These are phyloP conservation scores for Suillus spraguei DNA, from an alignment of 768 basidiomycete species.

Conservation along the genomic window DNA sequence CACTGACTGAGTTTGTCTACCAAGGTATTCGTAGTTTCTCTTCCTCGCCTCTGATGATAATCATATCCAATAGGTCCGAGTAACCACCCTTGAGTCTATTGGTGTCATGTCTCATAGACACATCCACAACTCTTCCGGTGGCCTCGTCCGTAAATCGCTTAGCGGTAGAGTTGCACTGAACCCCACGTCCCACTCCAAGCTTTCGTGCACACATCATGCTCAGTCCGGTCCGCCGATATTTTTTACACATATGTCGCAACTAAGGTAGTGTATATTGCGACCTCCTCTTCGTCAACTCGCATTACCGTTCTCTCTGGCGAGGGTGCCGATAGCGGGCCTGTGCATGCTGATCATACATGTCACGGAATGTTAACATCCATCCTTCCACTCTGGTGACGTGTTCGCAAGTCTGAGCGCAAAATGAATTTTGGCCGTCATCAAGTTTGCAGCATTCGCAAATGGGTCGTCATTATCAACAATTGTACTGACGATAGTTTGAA, in stretches of 20 bases:
- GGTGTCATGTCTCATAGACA: not conserved
- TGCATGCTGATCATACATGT: conserved; percentile 59
- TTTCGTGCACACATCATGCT: conserved; percentile 28
- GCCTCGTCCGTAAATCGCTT: conserved; percentile 36
- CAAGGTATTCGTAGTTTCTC: not conserved
- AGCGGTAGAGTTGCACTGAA: conserved; percentile 45
- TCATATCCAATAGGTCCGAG: not conserved
- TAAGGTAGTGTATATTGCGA: not conserved
- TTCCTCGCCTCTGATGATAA: not conserved
- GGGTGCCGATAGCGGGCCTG: conserved; percentile 62
- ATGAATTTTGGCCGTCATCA: conserved; percentile 53
- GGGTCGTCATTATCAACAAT: conserved; percentile 47
- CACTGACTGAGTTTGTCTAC: not conserved
- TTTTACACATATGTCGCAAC: not conserved
- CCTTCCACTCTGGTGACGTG: conserved; percentile 60
- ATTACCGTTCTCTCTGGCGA: conserved; percentile 52
- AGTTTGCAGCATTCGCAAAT: conserved; percentile 42
- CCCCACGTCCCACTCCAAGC: conserved; percentile 43
- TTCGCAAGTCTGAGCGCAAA: conserved; percentile 66
- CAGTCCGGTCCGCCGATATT: not conserved
- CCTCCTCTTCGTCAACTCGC: conserved; percentile 22
- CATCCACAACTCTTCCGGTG: conserved; percentile 34
- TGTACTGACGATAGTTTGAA: conserved; percentile 60
- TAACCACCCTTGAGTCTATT: not conserved
- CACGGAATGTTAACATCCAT: conserved; percentile 55